Base-by-base conservation (phyloP, 306 rosid species). In the Mimosa bimucronata region DNA sequence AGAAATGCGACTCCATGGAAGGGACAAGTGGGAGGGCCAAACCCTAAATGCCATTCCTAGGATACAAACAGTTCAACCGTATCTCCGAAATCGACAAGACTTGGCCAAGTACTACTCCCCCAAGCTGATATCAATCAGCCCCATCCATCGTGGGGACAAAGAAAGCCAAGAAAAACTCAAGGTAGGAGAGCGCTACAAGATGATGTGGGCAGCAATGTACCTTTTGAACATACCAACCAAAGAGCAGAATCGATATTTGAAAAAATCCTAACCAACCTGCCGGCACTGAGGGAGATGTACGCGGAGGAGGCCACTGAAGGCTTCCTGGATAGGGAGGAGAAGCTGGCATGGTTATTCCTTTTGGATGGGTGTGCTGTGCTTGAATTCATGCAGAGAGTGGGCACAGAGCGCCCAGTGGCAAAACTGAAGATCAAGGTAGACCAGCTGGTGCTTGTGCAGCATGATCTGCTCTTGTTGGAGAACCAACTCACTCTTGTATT, bases 281-380 rank as follows among this genome's bases (percentile, higher is more conserved):
- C 2, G 2, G 31, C 29, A 28, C 38, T 75, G 40, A 75, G 16
- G 68, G 45, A 15, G 5, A 15, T 26, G 18, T 75, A 57, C 69
- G 2, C 40, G 0, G 55, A 75, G 19, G 55, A 58, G 9, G 73
- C 21, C 12, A 29, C 71, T 31, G 3, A 26, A 37, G 5, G 21
- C 0, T 29, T 46, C 53, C 16, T 3, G 6, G 2, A 57, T 9
- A 45, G 23, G 3, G 61, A 65, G 9, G 19, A 53, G 19, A 60
- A 75, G 11, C 62, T 80, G 19, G 40, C 23, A 14, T 74, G 75
- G 83, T 38, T 74, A 18, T 80, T 80, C 50, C 42, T 80, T 40
- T 34, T 74, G 11, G 75, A 80, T 53, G 79, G 79, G 30, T 80
- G 83, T 41, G 42, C 75, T 28, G 34, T 74, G 31, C 79, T 80